Evolutionary conservation across 2,329 filamentous ascomycete genomes (phyloP).

Genomic region (Berkeleyomyces rouxiae): DNA sequence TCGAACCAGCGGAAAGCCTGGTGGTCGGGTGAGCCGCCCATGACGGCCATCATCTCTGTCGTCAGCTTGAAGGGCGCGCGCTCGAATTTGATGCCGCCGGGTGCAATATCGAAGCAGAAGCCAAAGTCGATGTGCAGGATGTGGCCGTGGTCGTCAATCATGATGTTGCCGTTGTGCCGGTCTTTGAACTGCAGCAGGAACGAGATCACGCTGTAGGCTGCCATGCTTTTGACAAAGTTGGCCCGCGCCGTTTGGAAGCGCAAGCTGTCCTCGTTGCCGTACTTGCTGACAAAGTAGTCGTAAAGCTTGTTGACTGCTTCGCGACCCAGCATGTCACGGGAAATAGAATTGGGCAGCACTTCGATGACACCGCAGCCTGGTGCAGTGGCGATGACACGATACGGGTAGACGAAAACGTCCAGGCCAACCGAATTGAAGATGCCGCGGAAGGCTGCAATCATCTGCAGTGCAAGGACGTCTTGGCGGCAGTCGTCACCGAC

Average conservation of each 20-base stretch:
- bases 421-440: constrained; percentile 93
- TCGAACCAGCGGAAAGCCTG: constrained; percentile 94
- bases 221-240: constrained; percentile 99
- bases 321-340: constrained; percentile 92
- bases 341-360: constrained; percentile 92
- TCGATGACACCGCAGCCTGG: constrained; percentile 97
- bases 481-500: constrained; percentile 97
- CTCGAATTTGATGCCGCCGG: constrained; percentile 93
- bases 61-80: constrained; percentile 97
- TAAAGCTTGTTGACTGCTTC: constrained; percentile 97
- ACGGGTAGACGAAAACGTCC: constrained; percentile 92
- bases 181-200: constrained; percentile 98
- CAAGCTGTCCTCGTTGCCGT: constrained; percentile 88
- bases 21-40: constrained; percentile 73
- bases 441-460: constrained; percentile 93
- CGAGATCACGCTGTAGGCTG: constrained; percentile 91
- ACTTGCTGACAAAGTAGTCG: constrained; percentile 95
- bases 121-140: constrained; percentile 98
- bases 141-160: constrained; percentile 94
- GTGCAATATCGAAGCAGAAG: constrained; percentile 98
- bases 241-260: constrained; percentile 86
- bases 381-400: constrained; percentile 91
- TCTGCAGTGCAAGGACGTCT: constrained; percentile 88
- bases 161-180: constrained; percentile 97
- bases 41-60: constrained; percentile 94